These are phyloP conservation scores for Cucurbita maxima DNA, from an alignment of 306 rosid genomes.

Conservation along the genomic window DNA sequence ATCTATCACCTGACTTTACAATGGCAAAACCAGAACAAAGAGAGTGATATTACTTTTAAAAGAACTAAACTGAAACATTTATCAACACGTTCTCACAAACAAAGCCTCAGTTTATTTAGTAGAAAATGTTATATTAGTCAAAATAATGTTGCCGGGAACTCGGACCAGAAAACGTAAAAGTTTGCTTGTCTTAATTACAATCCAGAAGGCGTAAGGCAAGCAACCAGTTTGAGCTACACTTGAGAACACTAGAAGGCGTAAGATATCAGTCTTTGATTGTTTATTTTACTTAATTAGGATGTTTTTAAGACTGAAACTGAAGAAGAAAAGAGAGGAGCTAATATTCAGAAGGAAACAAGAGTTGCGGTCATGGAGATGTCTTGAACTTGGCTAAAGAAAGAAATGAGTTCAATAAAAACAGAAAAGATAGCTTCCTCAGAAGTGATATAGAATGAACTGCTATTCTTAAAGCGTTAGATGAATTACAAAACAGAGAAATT, in stretches of 20 bases:
- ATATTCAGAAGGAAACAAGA: neutral
- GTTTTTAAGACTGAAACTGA: neutral
- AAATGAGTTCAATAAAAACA: neutral
- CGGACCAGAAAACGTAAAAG: neutral
- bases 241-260: neutral
- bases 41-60: neutral
- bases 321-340: neutral
- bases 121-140: neutral
- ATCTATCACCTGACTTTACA: neutral
- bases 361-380: neutral
- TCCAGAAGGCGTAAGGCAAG: neutral
- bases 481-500: neutral
- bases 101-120: neutral
- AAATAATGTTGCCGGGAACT: neutral
- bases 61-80: neutral
- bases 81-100: neutral
- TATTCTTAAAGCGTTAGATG: neutral
- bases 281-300: neutral
- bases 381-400: neutral
- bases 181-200: neutral
- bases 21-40: neutral
- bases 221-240: neutral
- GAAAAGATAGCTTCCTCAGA: neutral
- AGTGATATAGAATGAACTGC: neutral
- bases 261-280: neutral